Percentiles rank a stretch among this genome's conserved stretches.
Conservation (phyloP, 2,329 filamentous ascomycete species). For the Stemphylium lycopersici region DNA sequence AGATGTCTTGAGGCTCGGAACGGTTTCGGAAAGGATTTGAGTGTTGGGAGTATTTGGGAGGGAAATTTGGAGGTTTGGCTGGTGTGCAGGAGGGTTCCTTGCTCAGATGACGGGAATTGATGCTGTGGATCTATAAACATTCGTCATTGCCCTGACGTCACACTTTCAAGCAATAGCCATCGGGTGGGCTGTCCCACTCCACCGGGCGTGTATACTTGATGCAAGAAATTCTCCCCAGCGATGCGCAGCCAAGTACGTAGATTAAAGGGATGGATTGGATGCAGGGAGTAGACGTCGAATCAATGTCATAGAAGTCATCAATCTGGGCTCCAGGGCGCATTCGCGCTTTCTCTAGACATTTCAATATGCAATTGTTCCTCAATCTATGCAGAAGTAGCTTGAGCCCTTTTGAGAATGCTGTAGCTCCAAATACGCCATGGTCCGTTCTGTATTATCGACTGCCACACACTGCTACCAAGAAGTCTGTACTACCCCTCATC, state of each 20-base stretch:
- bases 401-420: not conserved
- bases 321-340: too few species aligned
- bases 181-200: not conserved
- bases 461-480: too few species aligned
- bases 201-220: not conserved
- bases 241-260: too few species aligned
- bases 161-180: not conserved
- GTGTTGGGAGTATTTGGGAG: not conserved
- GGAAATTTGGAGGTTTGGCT: not conserved
- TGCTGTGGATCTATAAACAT: not conserved
- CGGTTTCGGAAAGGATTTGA: not conserved
- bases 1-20: not conserved
- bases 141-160: constrained; percentile 1
- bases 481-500: not conserved
- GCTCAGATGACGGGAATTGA: not conserved
- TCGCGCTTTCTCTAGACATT: not conserved
- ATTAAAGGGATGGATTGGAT: too few species aligned
- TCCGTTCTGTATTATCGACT: not conserved
- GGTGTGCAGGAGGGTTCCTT: not conserved
- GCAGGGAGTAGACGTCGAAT: too few species aligned
- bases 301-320: too few species aligned
- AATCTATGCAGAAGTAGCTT: not conserved
- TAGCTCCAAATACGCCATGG: not conserved
- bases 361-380: not conserved
- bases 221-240: not conserved